phyloP scores from a whole-genome alignment of 345 rosid species.

The Murraya paniculata region DNA sequence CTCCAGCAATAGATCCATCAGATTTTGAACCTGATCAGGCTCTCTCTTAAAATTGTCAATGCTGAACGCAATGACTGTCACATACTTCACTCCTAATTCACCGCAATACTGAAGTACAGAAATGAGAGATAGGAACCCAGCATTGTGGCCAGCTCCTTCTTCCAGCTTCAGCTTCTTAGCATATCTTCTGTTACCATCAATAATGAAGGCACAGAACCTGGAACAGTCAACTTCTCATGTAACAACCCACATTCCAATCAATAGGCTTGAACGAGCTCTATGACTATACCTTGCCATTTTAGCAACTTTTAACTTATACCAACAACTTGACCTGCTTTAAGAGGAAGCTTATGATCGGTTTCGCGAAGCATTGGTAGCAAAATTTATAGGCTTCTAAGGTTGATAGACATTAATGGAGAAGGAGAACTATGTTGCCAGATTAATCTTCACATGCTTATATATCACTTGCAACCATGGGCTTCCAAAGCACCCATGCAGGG shows the following conservation, averaged over 20 bases:
- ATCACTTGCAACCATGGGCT: no score
- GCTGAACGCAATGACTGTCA: no score
- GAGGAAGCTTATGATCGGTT: background rate
- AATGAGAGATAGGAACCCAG: slow-evolving; percentile 48
- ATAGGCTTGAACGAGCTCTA: slow-evolving; percentile 9
- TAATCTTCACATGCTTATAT: no score
- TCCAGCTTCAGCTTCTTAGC: slow-evolving; percentile 35
- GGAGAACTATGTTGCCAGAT: no score
- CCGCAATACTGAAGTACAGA: slow-evolving; percentile 51
- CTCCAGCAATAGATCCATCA: slow-evolving; percentile 77
- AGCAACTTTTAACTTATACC: background rate
- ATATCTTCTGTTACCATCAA: slow-evolving; percentile 41
- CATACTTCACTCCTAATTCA: no score
- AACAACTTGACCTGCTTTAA: slow-evolving; percentile 1
- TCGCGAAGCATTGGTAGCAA: background rate
- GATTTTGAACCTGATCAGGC: slow-evolving; percentile 56
- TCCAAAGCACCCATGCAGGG: background rate
- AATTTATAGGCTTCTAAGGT: background rate
- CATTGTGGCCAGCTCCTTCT: slow-evolving; percentile 57
- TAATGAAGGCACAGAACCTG: slow-evolving; percentile 58
- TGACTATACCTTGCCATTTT: slow-evolving; percentile 13
- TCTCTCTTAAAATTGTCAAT: slow-evolving; percentile 25
- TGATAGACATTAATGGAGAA: background rate
- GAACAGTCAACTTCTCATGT: slow-evolving; percentile 41
- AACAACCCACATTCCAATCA: slow-evolving; percentile 19